These are phyloP conservation scores for Backusella liffmaniae DNA, from an alignment of 192 early-diverging fungal species.

Conservation along the genomic window DNA sequence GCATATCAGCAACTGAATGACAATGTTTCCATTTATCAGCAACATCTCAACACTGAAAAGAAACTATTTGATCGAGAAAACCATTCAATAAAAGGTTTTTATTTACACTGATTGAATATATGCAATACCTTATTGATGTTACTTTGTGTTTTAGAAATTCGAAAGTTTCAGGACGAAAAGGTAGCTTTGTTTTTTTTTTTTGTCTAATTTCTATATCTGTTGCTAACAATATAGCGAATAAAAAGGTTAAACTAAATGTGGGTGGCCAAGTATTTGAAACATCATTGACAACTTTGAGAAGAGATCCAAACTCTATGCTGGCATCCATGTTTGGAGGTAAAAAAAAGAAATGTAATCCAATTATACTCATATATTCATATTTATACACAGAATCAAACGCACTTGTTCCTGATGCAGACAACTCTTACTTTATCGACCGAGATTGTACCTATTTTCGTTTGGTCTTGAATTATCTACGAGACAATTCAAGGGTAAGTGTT, in stretches of 20 bases:
- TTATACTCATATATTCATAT: neutral
- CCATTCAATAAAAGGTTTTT: constrained; percentile 14
- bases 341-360: neutral
- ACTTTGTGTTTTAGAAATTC: constrained; percentile 7
- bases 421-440: constrained; percentile 37
- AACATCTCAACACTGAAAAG: constrained; percentile 12
- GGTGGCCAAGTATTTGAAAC: constrained; percentile 32
- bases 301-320: constrained; percentile 29
- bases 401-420: constrained; percentile 17
- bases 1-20: constrained; percentile 7
- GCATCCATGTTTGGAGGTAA: constrained; percentile 32
- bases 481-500: constrained; percentile 2
- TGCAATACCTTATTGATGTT: too few relatives aligned
- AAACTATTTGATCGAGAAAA: constrained; percentile 15
- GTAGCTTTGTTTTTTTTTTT: neutral
- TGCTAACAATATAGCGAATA: neutral
- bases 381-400: neutral
- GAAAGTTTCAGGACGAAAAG: constrained; percentile 29
- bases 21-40: constrained; percentile 6
- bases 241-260: constrained; percentile 30
- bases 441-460: constrained; percentile 33
- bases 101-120: too few relatives aligned
- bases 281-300: constrained; percentile 20
- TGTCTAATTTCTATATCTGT: neutral
- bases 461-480: constrained; percentile 31